Evolutionary conservation across 2,329 filamentous ascomycete genomes (phyloP).

Genomic region (Beauveria rudraprayagi): DNA sequence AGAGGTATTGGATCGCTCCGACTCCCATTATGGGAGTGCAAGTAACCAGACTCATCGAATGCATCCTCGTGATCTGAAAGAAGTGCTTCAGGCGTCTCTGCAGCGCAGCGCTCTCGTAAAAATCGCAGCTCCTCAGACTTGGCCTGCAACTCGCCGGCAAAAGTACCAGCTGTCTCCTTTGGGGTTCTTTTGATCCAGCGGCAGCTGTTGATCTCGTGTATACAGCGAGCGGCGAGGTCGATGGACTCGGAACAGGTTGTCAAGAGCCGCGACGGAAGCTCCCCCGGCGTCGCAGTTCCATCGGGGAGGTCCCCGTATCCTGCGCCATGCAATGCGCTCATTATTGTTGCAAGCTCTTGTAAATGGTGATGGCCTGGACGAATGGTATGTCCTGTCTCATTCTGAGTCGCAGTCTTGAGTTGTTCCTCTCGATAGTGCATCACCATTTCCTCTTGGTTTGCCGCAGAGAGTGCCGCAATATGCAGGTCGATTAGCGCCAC

Average conservation of each 20-base stretch:
- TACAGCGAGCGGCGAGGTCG: conserved; percentile 16
- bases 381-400: background rate
- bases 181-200: conserved; percentile 21
- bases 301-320: background rate
- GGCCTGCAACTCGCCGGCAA: conserved; percentile 15
- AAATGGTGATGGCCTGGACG: background rate
- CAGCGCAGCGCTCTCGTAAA: conserved; percentile 18
- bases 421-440: background rate
- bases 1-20: conserved; percentile 23
- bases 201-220: conserved; percentile 21
- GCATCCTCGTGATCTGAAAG: conserved; percentile 30
- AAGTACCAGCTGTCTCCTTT: conserved; percentile 15
- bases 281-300: background rate
- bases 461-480: conserved; percentile 21
- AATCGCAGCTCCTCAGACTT: conserved; percentile 20
- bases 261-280: conserved; percentile 18
- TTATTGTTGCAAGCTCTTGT: background rate
- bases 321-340: background rate
- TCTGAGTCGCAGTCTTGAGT: background rate
- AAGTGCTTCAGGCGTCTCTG: conserved; percentile 31
- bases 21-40: conserved; percentile 13
- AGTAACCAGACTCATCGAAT: conserved; percentile 30
- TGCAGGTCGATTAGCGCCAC: conserved; percentile 35
- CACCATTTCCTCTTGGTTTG: conserved; percentile 16
- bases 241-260: conserved; percentile 20